Evolutionary conservation across 176 grass and related monocot species (phyloP), one percentile per base, ranked within the genome.

Genomic region (Melocanna baccifera): DNA sequence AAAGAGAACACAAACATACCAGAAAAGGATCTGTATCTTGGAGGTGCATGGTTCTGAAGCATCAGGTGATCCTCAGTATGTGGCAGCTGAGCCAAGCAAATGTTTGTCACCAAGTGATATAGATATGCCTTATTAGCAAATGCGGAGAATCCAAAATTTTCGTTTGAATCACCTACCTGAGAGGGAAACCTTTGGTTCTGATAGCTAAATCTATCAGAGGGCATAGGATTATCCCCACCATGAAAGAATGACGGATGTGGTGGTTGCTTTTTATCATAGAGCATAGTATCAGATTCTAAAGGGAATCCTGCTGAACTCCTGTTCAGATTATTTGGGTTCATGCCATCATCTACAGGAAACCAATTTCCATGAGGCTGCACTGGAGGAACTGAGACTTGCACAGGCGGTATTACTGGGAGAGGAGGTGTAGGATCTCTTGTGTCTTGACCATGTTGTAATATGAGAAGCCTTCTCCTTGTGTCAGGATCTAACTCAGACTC

Each of bases 401-500:
- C 71, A 57, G 84, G 57, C 32, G 92, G 84, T 57, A 70, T 69
- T 39, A 80, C 88, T 34, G 91, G 85, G 47, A 91, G 91, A 83
- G 93, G 85, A 69, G 91, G 89, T 77, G 91, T 88, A 82, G 89
- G 69, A 83, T 98, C 93, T 80, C 89, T 90, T 56, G 83, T 94
- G 81, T 98, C 93, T 87, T 98, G 96, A 79, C 96, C 96, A 79
- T 98, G 91, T 83, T 98, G 96, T 77, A 98, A 92, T 82, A 98
- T 98, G 74, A 98, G 91, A 80, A 98, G 91, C 74, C 96, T 92
- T 87, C 96, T 98, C 85, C 96, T 95, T 67, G 93, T 98, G 63
- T 98, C 91, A 53, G 96, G 96, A 71, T 98, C 96, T 84, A 98
- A 82, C 83, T 98, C 96, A 50, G 96, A 98, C 83, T 98, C 96